These are phyloP conservation scores for Apiotrichum siamense DNA, from an alignment of 1,284 basidiomycete species.

Conservation along the genomic window DNA sequence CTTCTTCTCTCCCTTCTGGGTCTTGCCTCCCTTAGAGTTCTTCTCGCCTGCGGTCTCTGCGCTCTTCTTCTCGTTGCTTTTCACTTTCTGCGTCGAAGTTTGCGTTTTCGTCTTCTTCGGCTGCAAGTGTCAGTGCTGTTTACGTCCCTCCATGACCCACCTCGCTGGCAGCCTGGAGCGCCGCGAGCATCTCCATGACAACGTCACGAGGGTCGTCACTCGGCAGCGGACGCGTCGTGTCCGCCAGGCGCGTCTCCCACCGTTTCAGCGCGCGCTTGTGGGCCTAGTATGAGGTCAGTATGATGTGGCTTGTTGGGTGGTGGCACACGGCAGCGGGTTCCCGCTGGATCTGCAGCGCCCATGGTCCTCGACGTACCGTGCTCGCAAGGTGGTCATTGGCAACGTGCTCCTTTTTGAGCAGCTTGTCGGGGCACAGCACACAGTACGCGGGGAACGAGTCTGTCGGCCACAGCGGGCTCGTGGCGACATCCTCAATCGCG, in stretches of 20 bases:
- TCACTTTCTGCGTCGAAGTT: no score
- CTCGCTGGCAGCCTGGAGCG: conserved; percentile 1
- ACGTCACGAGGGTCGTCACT: conserved; percentile 27
- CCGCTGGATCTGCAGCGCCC: no score
- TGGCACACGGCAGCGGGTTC: not conserved
- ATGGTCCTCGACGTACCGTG: conserved; percentile 54
- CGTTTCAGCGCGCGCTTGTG: conserved; percentile 32
- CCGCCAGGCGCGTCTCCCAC: conserved; percentile 16
- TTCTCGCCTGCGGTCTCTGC: no score
- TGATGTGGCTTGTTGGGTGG: not conserved
- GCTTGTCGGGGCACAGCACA: conserved; percentile 66
- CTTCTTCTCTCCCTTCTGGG: conserved; percentile 1
- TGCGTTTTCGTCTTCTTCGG: conserved; percentile 5
- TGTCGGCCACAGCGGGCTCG: conserved; percentile 52
- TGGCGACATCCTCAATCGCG: conserved; percentile 57
- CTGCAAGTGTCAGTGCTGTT: not conserved
- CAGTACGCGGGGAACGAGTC: conserved; percentile 55
- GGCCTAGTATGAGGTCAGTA: conserved; percentile 10
- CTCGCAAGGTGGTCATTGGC: conserved; percentile 59
- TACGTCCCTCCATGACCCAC: not conserved
- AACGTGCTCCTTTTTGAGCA: conserved; percentile 62
- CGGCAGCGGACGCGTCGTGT: conserved; percentile 2
- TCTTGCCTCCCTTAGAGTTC: conserved; percentile 3
- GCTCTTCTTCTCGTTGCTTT: no score
- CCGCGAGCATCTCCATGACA: conserved; percentile 24